These are phyloP conservation scores for Hypoxylon sp. DNA, from an alignment of 2,329 filamentous ascomycete species.

Conservation along the genomic window DNA sequence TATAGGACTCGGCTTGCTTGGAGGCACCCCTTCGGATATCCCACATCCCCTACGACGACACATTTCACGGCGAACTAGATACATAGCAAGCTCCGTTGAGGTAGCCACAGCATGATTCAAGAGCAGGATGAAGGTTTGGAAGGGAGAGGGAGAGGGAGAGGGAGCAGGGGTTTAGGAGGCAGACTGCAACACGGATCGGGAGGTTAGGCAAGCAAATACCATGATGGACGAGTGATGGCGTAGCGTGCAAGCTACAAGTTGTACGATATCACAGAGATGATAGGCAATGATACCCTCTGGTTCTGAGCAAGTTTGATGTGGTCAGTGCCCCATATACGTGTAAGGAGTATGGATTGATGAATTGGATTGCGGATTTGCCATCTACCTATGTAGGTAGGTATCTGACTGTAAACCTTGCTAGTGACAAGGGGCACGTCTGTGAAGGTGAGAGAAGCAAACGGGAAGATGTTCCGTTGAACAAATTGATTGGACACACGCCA, in stretches of 20 bases:
- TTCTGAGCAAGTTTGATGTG: slow-evolving; percentile 36
- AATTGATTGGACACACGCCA: slow-evolving; percentile 30
- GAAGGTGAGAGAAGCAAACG: slow-evolving; percentile 7
- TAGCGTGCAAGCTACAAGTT: slow-evolving; percentile 41
- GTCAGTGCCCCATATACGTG: not conserved
- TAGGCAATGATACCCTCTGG: slow-evolving; percentile 51
- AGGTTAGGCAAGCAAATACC: slow-evolving; percentile 39
- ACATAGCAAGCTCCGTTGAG: slow-evolving; percentile 16
- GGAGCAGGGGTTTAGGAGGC: slow-evolving; percentile 30
- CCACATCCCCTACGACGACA: slow-evolving; percentile 31
- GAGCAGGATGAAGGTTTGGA: slow-evolving; percentile 13
- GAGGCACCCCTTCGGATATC: slow-evolving; percentile 37
- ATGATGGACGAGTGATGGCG: slow-evolving; percentile 45
- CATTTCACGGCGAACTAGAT: slow-evolving; percentile 17
- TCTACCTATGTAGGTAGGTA: not conserved
- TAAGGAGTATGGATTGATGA: not conserved
- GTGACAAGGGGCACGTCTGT: not conserved
- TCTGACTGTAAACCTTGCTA: not conserved
- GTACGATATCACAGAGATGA: slow-evolving; percentile 49
- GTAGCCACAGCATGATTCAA: slow-evolving; percentile 15
- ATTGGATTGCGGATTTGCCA: slow-evolving; percentile 4
- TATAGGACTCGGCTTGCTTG: slow-evolving; percentile 38
- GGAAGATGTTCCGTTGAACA: not conserved
- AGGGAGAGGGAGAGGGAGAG: slow-evolving; percentile 15
- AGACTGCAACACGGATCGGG: slow-evolving; percentile 42